Conservation (phyloP, 225 moss, liverwort and hornwort species). For the Takakia lepidozioides region DNA sequence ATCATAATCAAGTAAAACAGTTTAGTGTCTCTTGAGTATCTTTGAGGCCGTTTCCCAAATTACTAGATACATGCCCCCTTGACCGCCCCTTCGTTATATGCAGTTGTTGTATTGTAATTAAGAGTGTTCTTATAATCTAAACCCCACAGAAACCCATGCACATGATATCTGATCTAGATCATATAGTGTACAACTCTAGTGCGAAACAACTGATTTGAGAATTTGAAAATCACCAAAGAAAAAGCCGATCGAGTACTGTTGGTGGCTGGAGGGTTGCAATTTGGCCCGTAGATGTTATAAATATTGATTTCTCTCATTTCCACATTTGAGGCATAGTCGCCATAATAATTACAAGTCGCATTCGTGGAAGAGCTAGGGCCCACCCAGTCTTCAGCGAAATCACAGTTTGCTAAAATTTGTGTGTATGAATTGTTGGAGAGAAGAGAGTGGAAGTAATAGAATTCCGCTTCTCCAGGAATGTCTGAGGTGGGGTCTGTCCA, state of each 20-base stretch:
- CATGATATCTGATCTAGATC: too few species aligned
- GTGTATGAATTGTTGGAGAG: slow-evolving; percentile 32
- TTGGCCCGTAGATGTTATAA: slow-evolving; percentile 36
- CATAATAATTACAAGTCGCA: slow-evolving; percentile 23
- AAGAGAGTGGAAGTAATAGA: slow-evolving; percentile 23
- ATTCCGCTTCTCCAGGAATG: slow-evolving; percentile 34
- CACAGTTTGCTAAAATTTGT: slow-evolving; percentile 29
- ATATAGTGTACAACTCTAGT: too few species aligned
- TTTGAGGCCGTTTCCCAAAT: too few species aligned
- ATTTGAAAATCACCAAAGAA: too few species aligned
- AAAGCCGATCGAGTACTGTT: not conserved
- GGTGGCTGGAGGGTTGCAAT: slow-evolving; percentile 23
- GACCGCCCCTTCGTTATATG: too few species aligned
- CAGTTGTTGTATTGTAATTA: too few species aligned
- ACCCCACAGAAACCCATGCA: too few species aligned
- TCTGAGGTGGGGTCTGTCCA: slow-evolving; percentile 31
- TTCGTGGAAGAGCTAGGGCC: slow-evolving; percentile 25
- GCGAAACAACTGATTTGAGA: too few species aligned
- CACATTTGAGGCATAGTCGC: slow-evolving; percentile 18
- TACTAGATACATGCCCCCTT: too few species aligned
- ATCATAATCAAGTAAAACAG: not conserved
- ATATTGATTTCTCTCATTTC: slow-evolving; percentile 47
- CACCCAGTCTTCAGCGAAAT: slow-evolving; percentile 30
- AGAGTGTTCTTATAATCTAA: too few species aligned
- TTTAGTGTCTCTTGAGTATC: not conserved